These are phyloP conservation scores for Tuber indicum DNA, from an alignment of 495 filamentous ascomycete genomes.

Conservation along the genomic window DNA sequence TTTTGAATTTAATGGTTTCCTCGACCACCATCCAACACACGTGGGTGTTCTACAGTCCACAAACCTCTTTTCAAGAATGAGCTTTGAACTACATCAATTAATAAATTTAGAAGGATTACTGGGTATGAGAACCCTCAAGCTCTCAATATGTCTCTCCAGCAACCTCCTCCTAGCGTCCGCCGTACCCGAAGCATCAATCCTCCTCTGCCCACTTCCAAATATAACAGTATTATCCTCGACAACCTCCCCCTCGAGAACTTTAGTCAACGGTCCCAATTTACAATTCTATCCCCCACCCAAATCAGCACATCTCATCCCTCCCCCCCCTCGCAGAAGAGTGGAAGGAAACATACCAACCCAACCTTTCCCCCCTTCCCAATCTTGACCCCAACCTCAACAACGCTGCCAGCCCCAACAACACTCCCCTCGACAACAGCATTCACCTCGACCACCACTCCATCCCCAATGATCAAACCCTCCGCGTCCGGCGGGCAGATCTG, in stretches of 20 bases:
- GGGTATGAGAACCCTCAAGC: slow-evolving; percentile 56
- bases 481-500: slow-evolving; percentile 51
- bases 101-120: slow-evolving; percentile 57
- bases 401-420: slow-evolving; percentile 59
- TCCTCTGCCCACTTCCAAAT: slow-evolving; percentile 54
- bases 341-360: slow-evolving; percentile 52
- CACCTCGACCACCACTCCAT: slow-evolving; percentile 57
- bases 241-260: slow-evolving; percentile 51
- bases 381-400: slow-evolving; percentile 56
- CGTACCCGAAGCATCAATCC: slow-evolving; percentile 53
- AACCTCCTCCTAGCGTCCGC: slow-evolving; percentile 52
- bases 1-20: neutral
- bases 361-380: slow-evolving; percentile 58
- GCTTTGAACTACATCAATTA: neutral
- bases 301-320: slow-evolving; percentile 1
- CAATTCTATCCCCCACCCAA: slow-evolving; percentile 49
- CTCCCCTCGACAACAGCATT: slow-evolving; percentile 58
- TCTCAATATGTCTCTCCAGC: slow-evolving; percentile 57
- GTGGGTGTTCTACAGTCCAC: neutral
- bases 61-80: neutral
- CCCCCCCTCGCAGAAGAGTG: neutral
- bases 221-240: slow-evolving; percentile 62
- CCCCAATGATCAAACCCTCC: slow-evolving; percentile 46
- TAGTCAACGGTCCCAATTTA: slow-evolving; percentile 48
- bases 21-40: neutral